phyloP scores from a whole-genome alignment of 805 yeast genomes.

The Nakazawaea laoshanensis region DNA sequence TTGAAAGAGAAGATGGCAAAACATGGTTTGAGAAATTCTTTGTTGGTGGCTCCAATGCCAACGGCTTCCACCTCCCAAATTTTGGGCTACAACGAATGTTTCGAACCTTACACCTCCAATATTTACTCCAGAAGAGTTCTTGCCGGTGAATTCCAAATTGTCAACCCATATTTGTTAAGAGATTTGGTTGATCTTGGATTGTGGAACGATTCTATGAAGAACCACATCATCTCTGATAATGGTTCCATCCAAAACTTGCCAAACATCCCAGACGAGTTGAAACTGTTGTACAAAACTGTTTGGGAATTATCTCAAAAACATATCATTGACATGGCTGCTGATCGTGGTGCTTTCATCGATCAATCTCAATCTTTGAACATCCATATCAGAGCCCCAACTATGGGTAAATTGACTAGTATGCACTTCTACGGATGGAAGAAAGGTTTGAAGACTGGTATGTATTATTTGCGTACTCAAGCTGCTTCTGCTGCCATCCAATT shows the following conservation, averaged over 20 bases:
- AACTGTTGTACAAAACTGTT: slow-evolving; percentile 81
- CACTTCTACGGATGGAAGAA: slow-evolving; percentile 99
- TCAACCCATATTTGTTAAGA: slow-evolving; percentile 75
- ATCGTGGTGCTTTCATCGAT: slow-evolving; percentile 65
- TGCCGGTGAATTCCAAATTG: slow-evolving; percentile 91
- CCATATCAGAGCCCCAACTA: slow-evolving; percentile 82
- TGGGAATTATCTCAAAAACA: slow-evolving; percentile 92
- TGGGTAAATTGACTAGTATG: slow-evolving; percentile 96
- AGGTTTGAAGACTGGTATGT: slow-evolving; percentile 98
- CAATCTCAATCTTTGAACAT: slow-evolving; percentile 93
- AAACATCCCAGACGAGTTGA: slow-evolving; percentile 66
- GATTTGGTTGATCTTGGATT: slow-evolving; percentile 77
- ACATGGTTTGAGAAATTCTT: slow-evolving; percentile 78
- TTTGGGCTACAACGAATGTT: slow-evolving; percentile 88
- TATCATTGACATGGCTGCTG: slow-evolving; percentile 82
- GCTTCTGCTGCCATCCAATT: slow-evolving; percentile 96
- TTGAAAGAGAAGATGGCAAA: slow-evolving; percentile 50
- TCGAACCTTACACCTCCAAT: slow-evolving; percentile 93
- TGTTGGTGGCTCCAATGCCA: slow-evolving; percentile 93
- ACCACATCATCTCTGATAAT: slow-evolving; percentile 61
- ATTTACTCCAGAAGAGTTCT: slow-evolving; percentile 84
- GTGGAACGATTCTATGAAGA: slow-evolving; percentile 78
- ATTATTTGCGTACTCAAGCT: slow-evolving; percentile 94
- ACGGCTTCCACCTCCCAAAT: slow-evolving; percentile 97
- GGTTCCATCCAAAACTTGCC: slow-evolving; percentile 82